Conservation (phyloP, 2,329 filamentous ascomycete genomes). For the Rhynchosporium graminicola region DNA sequence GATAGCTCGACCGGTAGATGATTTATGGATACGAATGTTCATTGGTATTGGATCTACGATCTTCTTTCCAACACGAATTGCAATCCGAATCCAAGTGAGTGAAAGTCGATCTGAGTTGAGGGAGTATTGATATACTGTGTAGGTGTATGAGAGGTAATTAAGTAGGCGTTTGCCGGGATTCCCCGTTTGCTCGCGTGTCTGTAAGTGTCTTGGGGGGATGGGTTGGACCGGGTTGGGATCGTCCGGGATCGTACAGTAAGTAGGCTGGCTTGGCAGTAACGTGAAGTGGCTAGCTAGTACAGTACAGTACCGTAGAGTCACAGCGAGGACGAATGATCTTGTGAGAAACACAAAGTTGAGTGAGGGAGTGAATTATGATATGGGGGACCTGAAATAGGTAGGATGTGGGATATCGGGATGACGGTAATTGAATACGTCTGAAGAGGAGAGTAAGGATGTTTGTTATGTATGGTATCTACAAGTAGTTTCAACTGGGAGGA, state of each 20-base stretch:
- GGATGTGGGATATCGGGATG: not conserved
- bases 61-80: too few species aligned
- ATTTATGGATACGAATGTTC: too few species aligned
- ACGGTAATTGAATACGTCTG: slow-evolving; percentile 13
- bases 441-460: not conserved
- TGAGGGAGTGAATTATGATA: not conserved
- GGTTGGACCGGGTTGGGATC: too few species aligned
- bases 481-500: too few species aligned
- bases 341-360: not conserved
- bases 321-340: not conserved
- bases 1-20: too few species aligned
- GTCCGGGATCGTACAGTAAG: not conserved
- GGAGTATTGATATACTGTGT: not conserved
- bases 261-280: not conserved
- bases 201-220: slow-evolving; percentile 1
- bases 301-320: not conserved
- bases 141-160: not conserved
- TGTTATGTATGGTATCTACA: not conserved
- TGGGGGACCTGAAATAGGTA: too few species aligned
- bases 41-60: too few species aligned
- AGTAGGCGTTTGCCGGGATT: too few species aligned
- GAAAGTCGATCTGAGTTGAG: too few species aligned
- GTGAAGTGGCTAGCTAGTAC: not conserved
- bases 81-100: too few species aligned
- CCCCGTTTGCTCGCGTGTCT: not conserved